These are phyloP conservation scores for Mayamaea pseudoterrestris DNA, from an alignment of 108 stramenopile genomes.

Conservation along the genomic window DNA sequence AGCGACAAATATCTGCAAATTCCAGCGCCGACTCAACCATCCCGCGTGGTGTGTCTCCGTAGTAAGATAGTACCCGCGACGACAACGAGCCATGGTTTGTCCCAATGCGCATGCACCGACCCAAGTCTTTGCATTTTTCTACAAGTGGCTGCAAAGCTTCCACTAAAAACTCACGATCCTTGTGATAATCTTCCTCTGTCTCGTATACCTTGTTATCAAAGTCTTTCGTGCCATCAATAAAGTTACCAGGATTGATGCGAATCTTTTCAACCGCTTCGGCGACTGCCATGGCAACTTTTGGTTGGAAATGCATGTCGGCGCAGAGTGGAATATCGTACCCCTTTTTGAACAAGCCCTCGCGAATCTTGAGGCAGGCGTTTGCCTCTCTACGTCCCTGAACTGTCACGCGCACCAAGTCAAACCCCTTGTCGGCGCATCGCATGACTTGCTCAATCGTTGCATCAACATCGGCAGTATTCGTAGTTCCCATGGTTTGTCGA, in stretches of 20 bases:
- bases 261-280: constrained; percentile 95
- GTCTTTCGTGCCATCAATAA: constrained; percentile 90
- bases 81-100: constrained; percentile 93
- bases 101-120: constrained; percentile 92
- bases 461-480: constrained; percentile 89
- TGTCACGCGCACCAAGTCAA: constrained; percentile 90
- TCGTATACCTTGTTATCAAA: constrained; percentile 91
- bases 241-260: constrained; percentile 96
- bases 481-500: constrained; percentile 95
- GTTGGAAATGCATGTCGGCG: constrained; percentile 98
- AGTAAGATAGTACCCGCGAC: constrained; percentile 82
- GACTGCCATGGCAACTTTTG: constrained; percentile 80
- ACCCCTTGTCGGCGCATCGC: constrained; percentile 87
- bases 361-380: constrained; percentile 70
- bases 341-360: constrained; percentile 82
- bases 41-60: constrained; percentile 95
- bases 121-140: constrained; percentile 83
- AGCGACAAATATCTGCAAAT: constrained; percentile 94
- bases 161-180: constrained; percentile 69
- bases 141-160: constrained; percentile 85
- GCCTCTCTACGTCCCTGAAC: constrained; percentile 91
- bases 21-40: constrained; percentile 97
- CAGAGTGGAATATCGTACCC: constrained; percentile 92
- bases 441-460: constrained; percentile 92
- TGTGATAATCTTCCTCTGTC: constrained; percentile 70